Conservation (phyloP, 2,329 filamentous ascomycete species). For the Akanthomyces muscarius region DNA sequence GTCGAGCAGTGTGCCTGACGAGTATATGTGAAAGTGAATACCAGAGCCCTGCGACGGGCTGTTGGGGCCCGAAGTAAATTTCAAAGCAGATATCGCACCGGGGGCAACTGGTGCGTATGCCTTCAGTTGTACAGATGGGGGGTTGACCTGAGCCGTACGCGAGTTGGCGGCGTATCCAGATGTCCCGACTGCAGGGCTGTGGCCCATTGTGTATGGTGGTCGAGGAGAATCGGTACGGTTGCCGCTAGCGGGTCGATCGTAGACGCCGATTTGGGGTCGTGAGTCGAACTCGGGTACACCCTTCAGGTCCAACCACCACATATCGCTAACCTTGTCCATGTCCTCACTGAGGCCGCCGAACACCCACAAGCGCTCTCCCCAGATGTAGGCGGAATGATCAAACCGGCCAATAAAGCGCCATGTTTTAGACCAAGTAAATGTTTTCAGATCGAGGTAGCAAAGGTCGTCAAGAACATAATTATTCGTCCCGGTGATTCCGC, state of each 20-base stretch:
- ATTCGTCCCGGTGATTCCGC: conserved; percentile 90
- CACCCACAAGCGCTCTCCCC: conserved; percentile 88
- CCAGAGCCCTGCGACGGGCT: conserved; percentile 86
- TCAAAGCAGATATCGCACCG: conserved; percentile 82
- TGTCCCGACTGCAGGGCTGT: conserved; percentile 50
- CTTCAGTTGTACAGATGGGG: conserved; percentile 62
- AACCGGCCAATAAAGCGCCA: conserved; percentile 96
- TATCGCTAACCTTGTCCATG: conserved; percentile 93
- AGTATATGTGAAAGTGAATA: conserved; percentile 93
- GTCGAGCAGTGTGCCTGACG: conserved; percentile 86
- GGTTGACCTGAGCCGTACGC: conserved; percentile 61
- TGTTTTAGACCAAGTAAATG: conserved; percentile 92
- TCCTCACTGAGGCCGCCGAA: conserved; percentile 93
- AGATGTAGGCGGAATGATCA: conserved; percentile 92
- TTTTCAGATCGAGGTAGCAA: conserved; percentile 93
- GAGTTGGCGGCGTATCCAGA: conserved; percentile 67
- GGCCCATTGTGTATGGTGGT: conserved; percentile 47
- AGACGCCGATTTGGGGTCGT: conserved; percentile 52
- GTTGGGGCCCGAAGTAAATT: conserved; percentile 76
- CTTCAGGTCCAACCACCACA: conserved; percentile 97
- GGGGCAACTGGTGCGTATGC: conserved; percentile 80
- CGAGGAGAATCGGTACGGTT: conserved; percentile 49
- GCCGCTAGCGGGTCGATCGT: conserved; percentile 43
- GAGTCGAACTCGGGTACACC: conserved; percentile 81
- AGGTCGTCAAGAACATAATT: conserved; percentile 93